Evolutionary conservation across 805 yeast species (phyloP).

Genomic region (Cephaloascus fragrans): DNA sequence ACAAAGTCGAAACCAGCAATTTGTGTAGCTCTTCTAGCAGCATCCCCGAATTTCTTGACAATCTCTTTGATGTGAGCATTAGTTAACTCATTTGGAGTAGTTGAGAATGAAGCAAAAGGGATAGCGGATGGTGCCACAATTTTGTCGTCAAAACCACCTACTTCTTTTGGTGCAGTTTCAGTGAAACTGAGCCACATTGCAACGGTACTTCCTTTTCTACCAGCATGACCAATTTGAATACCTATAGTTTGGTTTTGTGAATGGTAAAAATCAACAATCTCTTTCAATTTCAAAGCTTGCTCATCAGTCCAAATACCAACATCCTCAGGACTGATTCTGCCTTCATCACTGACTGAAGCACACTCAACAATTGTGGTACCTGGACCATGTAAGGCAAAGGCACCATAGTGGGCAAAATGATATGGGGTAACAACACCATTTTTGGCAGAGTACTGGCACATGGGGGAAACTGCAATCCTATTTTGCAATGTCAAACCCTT

Average conservation of each 20-base stretch:
- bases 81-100: slow-evolving; percentile 32
- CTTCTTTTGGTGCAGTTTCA: slow-evolving; percentile 5
- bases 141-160: slow-evolving; percentile 33
- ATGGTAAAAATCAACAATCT: slow-evolving; percentile 35
- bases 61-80: slow-evolving; percentile 27
- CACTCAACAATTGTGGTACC: slow-evolving; percentile 21
- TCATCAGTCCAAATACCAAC: slow-evolving; percentile 42
- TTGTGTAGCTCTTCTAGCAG: slow-evolving; percentile 40
- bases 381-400: slow-evolving; percentile 36
- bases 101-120: slow-evolving; percentile 15
- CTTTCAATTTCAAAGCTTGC: slow-evolving; percentile 30
- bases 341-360: slow-evolving; percentile 7
- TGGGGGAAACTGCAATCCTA: slow-evolving; percentile 47
- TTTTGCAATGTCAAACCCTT: slow-evolving; percentile 32
- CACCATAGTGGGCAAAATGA: slow-evolving; percentile 41
- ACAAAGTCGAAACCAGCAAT: slow-evolving; percentile 52
- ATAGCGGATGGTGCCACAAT: slow-evolving; percentile 37
- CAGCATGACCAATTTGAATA: slow-evolving; percentile 46
- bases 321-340: slow-evolving; percentile 11
- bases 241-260: slow-evolving; percentile 36
- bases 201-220: slow-evolving; percentile 29
- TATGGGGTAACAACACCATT: slow-evolving; percentile 33
- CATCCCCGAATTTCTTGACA: slow-evolving; percentile 29
- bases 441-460: slow-evolving; percentile 41
- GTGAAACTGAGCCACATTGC: slow-evolving; percentile 2